Evolutionary conservation across 768 basidiomycete genomes (phyloP), one percentile per base, ranked within the genome.

Genomic region (Xerocomus spinulosus): DNA sequence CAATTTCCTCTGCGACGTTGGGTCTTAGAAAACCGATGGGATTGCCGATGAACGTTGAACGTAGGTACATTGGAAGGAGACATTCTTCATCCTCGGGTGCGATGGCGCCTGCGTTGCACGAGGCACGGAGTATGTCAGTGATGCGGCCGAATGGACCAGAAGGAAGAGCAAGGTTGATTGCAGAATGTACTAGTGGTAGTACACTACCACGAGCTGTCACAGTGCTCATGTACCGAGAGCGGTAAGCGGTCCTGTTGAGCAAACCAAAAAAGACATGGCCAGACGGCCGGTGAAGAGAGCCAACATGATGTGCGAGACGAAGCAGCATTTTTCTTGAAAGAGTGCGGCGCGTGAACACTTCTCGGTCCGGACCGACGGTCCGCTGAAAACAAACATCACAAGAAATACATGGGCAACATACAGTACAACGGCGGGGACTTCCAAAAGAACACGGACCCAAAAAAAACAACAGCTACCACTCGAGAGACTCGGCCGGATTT

Each of bases 151-250:
- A 67, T 13, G 53, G 59, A 21, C 62, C 56, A 5, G 48, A 15
- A 26, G 63, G 64, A 13, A 64, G 61, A 30, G 46, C 21, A 20
- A 67, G 60, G 37, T 64, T 64, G 48, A 63, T 50, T 13, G 62
- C 50, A 15, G 57, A 55, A 20, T 46, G 53, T 20, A 67, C 58
- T 2, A 64, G 44, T 14, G 62, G 54, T 21, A 66, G 45, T 9
- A 61, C 13, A 32, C 53, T 55, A 10, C 6, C 45, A n/a, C 13
- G 53, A 3, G 24, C 12, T 15, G 44, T 10, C 6, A 20, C 15
- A 9, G 46, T 43, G 15, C 26, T 51, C 24, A 42, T 8, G 24
- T 9, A 8, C 33, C 52, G 53, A 52, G 24, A 21, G 15, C 13
- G 13, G 32, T n/a, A n/a, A n/a, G n/a, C n/a, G n/a, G n/a, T n/a